Percentiles rank a stretch among this genome's conserved stretches.
Evolutionary conservation across 345 rosid genomes (phyloP).

Genomic region (Eucalyptus sideroxylon): DNA sequence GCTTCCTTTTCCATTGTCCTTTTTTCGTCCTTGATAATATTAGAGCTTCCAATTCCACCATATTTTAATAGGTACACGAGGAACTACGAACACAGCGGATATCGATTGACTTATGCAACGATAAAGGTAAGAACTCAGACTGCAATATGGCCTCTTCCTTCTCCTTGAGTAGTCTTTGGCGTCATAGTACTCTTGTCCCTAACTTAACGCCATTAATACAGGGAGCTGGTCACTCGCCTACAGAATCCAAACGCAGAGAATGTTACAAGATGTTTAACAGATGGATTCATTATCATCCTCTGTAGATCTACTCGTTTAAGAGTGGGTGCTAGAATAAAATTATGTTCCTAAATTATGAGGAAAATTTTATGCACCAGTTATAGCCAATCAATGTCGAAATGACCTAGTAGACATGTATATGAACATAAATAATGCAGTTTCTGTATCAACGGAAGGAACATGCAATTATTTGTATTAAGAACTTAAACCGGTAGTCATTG

Average conservation of each 20-base stretch:
- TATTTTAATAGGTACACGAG: not conserved
- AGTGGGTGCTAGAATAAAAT: not conserved
- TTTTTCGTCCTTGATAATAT: not conserved
- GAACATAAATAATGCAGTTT: not conserved
- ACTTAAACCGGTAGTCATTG: not conserved
- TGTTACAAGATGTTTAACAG: conserved; percentile 17
- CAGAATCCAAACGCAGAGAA: conserved; percentile 4
- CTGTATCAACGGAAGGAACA: not conserved
- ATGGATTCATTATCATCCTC: conserved; percentile 19
- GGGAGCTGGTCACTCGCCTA: conserved; percentile 20
- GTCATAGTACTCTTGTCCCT: not conserved
- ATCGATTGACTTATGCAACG: conserved; percentile 4
- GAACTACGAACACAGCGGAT: not conserved
- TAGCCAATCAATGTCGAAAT: no score
- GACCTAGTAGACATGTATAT: no score
- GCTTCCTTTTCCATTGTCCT: not conserved
- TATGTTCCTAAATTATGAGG: no score
- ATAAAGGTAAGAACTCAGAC: not conserved
- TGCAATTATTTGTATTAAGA: not conserved
- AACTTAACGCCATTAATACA: not conserved
- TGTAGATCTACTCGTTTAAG: not conserved
- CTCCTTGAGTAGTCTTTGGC: not conserved
- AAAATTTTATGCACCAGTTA: not conserved
- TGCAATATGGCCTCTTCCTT: not conserved
- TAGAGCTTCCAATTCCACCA: not conserved